phyloP scores from a whole-genome alignment of 306 rosid genomes.

The Cicer cuneatum region DNA sequence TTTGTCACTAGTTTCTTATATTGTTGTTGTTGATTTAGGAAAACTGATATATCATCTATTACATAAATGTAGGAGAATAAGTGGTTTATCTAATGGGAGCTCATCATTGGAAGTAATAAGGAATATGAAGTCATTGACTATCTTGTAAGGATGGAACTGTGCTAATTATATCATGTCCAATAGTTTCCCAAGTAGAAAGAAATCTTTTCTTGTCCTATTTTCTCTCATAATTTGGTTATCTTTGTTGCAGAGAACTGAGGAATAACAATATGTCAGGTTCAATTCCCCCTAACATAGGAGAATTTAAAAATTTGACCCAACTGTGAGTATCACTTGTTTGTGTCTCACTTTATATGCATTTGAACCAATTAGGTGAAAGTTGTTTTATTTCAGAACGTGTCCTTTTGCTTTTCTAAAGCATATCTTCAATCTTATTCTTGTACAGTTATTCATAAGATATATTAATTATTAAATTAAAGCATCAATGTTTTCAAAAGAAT shows the following conservation, averaged over 20 bases:
- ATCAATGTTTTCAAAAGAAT: constrained; percentile 10
- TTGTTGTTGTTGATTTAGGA: background rate
- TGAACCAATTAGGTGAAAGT: background rate
- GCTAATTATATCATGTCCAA: constrained; percentile 17
- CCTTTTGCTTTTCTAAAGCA: constrained; percentile 1
- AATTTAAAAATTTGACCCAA: constrained; percentile 50
- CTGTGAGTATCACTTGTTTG: constrained; percentile 56
- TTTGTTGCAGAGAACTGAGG: constrained; percentile 69
- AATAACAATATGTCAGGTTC: constrained; percentile 70
- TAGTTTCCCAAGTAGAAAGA: constrained; percentile 8
- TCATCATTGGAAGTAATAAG: constrained; percentile 69
- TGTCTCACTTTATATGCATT: constrained; percentile 5
- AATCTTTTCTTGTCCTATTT: background rate
- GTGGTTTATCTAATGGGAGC: constrained; percentile 71
- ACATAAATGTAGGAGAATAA: constrained; percentile 59
- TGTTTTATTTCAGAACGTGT: background rate
- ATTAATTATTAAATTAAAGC: background rate
- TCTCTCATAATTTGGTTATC: constrained; percentile 35
- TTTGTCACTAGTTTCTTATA: constrained; percentile 12
- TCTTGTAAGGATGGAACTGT: constrained; percentile 57
- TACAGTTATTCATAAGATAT: background rate
- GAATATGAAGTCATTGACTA: constrained; percentile 67
- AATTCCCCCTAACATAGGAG: constrained; percentile 73
- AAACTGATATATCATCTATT: constrained; percentile 44
- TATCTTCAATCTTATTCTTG: background rate